A percentile compares a stretch with the other conserved stretches of the same genome.
phyloP scores from a whole-genome alignment of 768 basidiomycete species.

The Sporobolomyces pararoseus region DNA sequence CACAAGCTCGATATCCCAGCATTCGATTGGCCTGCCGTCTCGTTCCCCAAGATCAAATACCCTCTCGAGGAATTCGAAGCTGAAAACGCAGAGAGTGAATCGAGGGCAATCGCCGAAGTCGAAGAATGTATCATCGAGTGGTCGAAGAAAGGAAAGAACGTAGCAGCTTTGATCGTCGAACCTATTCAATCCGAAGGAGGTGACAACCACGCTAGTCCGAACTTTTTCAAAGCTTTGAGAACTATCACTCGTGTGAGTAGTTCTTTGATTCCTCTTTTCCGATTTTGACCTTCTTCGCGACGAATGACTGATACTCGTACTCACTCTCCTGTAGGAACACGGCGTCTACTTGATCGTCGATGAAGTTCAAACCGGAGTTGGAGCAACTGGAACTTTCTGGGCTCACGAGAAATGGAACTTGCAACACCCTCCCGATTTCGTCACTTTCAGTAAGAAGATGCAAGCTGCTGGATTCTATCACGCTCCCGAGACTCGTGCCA shows the following conservation, averaged over 20 bases:
- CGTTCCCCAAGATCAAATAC: slow-evolving; percentile 52
- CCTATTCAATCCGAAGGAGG: slow-evolving; percentile 52
- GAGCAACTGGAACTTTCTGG: slow-evolving; percentile 54
- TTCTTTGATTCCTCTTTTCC: no score
- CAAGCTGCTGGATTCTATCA: slow-evolving; percentile 48
- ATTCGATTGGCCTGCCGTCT: slow-evolving; percentile 53
- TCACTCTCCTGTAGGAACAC: slow-evolving; percentile 45
- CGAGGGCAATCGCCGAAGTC: slow-evolving; percentile 46
- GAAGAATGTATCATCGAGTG: slow-evolving; percentile 40
- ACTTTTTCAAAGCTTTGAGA: slow-evolving; percentile 51
- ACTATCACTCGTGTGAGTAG: slow-evolving; percentile 43
- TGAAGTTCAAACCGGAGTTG: slow-evolving; percentile 54
- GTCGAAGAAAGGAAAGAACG: slow-evolving; percentile 47
- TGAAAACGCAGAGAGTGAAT: slow-evolving; percentile 51
- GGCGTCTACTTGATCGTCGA: slow-evolving; percentile 53
- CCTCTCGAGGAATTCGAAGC: slow-evolving; percentile 49
- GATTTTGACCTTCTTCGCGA: no score
- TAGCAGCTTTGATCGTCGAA: slow-evolving; percentile 54
- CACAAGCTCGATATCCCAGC: slow-evolving; percentile 54
- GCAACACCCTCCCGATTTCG: slow-evolving; percentile 50
- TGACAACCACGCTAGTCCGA: slow-evolving; percentile 52
- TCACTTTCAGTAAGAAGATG: slow-evolving; percentile 53
- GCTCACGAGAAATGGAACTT: slow-evolving; percentile 53
- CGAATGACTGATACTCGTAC: no score
- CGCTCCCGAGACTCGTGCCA: slow-evolving; percentile 48